phyloP scores from a whole-genome alignment of 2,329 filamentous ascomycete species.

The Fusarium verrucosum region DNA sequence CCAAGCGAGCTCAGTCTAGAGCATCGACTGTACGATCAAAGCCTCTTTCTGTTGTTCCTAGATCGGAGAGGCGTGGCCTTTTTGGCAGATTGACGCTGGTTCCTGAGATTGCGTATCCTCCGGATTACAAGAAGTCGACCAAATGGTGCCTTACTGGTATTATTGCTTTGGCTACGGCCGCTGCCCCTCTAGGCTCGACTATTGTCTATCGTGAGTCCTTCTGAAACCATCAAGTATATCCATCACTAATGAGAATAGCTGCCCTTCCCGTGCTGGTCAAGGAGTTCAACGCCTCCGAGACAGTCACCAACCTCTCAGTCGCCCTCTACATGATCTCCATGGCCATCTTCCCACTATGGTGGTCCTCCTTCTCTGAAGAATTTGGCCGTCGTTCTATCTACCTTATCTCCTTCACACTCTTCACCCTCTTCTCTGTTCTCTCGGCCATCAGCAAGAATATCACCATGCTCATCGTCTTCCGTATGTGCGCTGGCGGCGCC shows the following conservation, averaged over 20 bases:
- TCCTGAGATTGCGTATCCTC: slow-evolving; percentile 80
- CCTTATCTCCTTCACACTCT: slow-evolving; percentile 76
- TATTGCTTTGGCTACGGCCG: slow-evolving; percentile 78
- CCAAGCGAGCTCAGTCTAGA: slow-evolving; percentile 44
- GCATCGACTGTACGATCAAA: slow-evolving; percentile 53
- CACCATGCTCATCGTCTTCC: slow-evolving; percentile 79
- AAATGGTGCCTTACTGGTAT: slow-evolving; percentile 89
- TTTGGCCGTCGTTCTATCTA: slow-evolving; percentile 82
- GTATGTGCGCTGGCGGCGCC: slow-evolving; percentile 77
- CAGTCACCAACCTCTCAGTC: slow-evolving; percentile 78
- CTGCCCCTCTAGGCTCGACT: slow-evolving; percentile 82
- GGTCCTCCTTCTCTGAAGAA: slow-evolving; percentile 81
- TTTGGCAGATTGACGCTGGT: slow-evolving; percentile 76
- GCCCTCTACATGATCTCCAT: slow-evolving; percentile 85
- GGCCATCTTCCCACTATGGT: slow-evolving; percentile 88
- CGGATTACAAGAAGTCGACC: slow-evolving; percentile 74
- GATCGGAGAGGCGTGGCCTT: slow-evolving; percentile 71
- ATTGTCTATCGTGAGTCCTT: slow-evolving; percentile 80
- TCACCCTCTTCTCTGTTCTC: slow-evolving; percentile 74
- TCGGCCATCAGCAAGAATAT: slow-evolving; percentile 76
- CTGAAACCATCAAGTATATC: neutral
- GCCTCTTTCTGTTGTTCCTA: slow-evolving; percentile 54
- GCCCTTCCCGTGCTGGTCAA: slow-evolving; percentile 70
- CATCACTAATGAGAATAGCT: slow-evolving; percentile 57
- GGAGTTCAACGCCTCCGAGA: slow-evolving; percentile 69